phyloP scores from a whole-genome alignment of 805 yeast genomes.

The Sporopachydermia lactativora region DNA sequence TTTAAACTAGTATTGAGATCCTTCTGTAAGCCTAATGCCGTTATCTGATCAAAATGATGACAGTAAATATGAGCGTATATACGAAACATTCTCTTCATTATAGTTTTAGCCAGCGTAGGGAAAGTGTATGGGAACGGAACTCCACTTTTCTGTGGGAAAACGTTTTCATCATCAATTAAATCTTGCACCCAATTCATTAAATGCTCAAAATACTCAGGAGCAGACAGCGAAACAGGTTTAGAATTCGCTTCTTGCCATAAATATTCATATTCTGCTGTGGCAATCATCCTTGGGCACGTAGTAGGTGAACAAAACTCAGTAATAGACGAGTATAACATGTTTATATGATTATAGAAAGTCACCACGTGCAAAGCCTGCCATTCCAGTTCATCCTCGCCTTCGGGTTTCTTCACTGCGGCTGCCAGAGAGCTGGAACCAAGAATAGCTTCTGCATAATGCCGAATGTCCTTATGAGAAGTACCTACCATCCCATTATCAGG shows the following conservation, averaged over 20 bases:
- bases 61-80: slow-evolving; percentile 96
- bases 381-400: slow-evolving; percentile 81
- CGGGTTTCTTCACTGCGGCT: slow-evolving; percentile 88
- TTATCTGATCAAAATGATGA: slow-evolving; percentile 92
- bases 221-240: slow-evolving; percentile 77
- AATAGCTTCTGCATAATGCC: slow-evolving; percentile 88
- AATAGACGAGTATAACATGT: slow-evolving; percentile 91
- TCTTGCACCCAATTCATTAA: slow-evolving; percentile 92
- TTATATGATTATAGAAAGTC: slow-evolving; percentile 89
- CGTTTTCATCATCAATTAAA: slow-evolving; percentile 79
- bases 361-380: slow-evolving; percentile 98
- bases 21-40: slow-evolving; percentile 83
- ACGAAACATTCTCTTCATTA: slow-evolving; percentile 81
- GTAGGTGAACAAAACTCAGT: slow-evolving; percentile 92
- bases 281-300: slow-evolving; percentile 96
- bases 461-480: slow-evolving; percentile 54
- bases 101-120: slow-evolving; percentile 63
- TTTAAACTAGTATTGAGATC: slow-evolving; percentile 89
- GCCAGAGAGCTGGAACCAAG: slow-evolving; percentile 83
- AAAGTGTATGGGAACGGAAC: slow-evolving; percentile 88
- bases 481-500: slow-evolving; percentile 11
- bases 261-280: slow-evolving; percentile 93
- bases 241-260: slow-evolving; percentile 81
- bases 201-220: slow-evolving; percentile 90
- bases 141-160: slow-evolving; percentile 82